Base-by-base conservation (phyloP, 805 yeast species). In the Barnettozyma botsteinii region DNA sequence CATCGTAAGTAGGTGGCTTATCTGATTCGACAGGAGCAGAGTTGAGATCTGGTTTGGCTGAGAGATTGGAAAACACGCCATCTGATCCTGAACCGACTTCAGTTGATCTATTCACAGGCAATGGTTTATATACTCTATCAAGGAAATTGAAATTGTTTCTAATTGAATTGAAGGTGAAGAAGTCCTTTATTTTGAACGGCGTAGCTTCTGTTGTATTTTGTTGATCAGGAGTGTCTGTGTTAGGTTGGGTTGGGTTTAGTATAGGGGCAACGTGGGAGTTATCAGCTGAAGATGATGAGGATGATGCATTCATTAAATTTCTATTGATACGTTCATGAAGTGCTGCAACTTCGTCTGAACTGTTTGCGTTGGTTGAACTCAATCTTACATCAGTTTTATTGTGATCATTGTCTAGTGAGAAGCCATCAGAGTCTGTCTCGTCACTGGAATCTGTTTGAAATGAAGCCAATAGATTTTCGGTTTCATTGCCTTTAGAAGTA, bases 11-110 rank as follows among this genome's bases (percentile, higher is more conserved):
- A 4, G 98, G 98, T 17, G 85, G 81, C 24, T 67, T 67, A 44
- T 82, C 89, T 10, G 66, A 61, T 7, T 58, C 60, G 8, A 45
- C 49, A 9, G 53, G 49, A 18, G 51, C 48, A 2, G 55, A 39
- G 5, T 25, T 25, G 3, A 28, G 12, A 35, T 81, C 91, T 5
- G 96, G 96, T 55, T 89, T 91, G 3, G 98, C 98, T 52, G 85
- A 75, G 51, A 93, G 60, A 60, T 93, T 93, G 37, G 93, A 79
- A 61, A 93, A 93, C 4, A 93, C 98, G 10, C 98, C 98, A 59
- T 93, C 98, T 57, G 65, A 46, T 55, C 81, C 55, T n/a, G 51
- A 34, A 14, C 50, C 54, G 17, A 33, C 25, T 10, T 35, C 19
- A 33, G 31, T 15, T 5, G 24, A 7, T 40, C 40, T 33, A 14